Conservation (phyloP, 2,329 filamentous ascomycete genomes). For the Leptoxyphium fumago region DNA sequence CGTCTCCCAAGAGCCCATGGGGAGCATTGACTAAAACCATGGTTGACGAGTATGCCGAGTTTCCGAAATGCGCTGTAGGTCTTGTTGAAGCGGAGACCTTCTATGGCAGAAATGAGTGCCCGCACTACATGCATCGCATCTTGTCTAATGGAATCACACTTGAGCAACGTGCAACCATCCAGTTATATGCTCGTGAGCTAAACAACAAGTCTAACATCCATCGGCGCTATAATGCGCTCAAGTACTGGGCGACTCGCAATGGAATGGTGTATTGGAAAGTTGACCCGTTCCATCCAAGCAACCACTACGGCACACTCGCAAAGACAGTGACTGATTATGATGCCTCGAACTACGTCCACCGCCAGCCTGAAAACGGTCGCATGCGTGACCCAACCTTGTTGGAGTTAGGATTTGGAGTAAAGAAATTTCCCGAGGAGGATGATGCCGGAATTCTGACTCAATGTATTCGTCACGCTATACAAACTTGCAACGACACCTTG, state of each 20-base stretch:
- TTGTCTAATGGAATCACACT: background rate
- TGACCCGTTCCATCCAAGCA: background rate
- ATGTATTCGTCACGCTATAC: background rate
- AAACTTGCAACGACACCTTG: background rate
- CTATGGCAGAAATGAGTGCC: background rate
- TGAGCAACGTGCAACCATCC: background rate
- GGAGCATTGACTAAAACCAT: background rate
- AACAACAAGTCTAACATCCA: background rate
- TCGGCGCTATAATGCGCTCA: background rate
- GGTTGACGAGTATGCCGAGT: background rate
- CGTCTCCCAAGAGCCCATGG: background rate
- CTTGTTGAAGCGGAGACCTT: background rate
- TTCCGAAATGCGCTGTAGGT: background rate
- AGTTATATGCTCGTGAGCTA: background rate
- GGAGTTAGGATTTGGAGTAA: background rate
- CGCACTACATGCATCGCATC: background rate
- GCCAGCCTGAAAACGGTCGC: background rate
- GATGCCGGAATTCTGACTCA: background rate
- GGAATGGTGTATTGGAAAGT: background rate
- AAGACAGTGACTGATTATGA: background rate
- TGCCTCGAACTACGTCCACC: background rate
- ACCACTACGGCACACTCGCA: background rate
- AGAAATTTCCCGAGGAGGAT: background rate
- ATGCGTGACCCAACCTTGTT: background rate
- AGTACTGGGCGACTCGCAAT: background rate